phyloP scores from a whole-genome alignment of 139 green algal species.

The Coccomyxa sp. region DNA sequence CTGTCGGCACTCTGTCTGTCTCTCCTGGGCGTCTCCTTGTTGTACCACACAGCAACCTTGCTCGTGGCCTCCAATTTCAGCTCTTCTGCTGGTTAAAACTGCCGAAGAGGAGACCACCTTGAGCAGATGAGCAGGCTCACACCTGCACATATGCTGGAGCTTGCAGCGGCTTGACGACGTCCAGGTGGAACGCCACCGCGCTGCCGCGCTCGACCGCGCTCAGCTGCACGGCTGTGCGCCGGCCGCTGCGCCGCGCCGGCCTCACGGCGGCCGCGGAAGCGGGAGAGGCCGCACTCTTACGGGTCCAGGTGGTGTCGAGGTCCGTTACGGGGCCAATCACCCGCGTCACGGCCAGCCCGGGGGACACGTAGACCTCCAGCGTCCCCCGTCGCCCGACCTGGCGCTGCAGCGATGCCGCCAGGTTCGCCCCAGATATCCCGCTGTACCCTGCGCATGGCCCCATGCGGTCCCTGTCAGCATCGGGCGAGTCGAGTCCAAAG shows the following conservation, averaged over 20 bases:
- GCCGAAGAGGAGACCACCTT: not conserved
- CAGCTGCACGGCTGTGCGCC: constrained; percentile 14
- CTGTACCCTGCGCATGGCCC: constrained; percentile 21
- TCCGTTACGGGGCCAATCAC: constrained; percentile 26
- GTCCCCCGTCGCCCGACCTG: constrained; percentile 16
- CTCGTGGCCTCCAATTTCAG: not conserved
- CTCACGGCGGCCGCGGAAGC: not conserved
- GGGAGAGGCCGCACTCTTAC: not conserved
- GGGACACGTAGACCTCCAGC: constrained; percentile 34
- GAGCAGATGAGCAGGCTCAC: not conserved
- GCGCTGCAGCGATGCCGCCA: constrained; percentile 20
- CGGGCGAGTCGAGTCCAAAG: too few relatives aligned
- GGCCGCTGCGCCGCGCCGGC: not conserved
- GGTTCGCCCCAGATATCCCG: constrained; percentile 14
- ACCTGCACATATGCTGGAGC: constrained; percentile 16
- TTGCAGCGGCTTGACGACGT: constrained; percentile 17
- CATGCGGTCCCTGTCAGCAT: too few relatives aligned
- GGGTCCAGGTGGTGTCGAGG: not conserved
- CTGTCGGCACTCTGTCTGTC: too few relatives aligned
- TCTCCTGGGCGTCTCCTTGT: too few relatives aligned
- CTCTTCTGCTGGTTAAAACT: not conserved
- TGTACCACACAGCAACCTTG: too few relatives aligned
- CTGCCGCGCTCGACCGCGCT: constrained; percentile 27
- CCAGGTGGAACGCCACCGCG: constrained; percentile 25
- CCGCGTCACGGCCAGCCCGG: constrained; percentile 22